Evolutionary conservation across 202 grass and related monocot species (phyloP), one percentile per base, ranked within the genome.

Genomic region (Bolboschoenoplectus hybrid): DNA sequence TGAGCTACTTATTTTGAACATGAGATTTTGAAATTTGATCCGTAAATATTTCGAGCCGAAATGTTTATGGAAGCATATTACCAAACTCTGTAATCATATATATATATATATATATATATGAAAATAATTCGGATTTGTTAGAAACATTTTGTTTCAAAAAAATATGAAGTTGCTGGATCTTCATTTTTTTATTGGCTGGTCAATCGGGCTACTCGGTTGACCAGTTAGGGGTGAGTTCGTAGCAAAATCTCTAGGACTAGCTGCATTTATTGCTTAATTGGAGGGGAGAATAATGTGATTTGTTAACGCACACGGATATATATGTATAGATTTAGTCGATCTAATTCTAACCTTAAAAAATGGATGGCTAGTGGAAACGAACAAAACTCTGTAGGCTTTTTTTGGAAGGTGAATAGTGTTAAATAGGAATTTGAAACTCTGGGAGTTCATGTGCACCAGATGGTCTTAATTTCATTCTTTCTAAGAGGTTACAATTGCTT

Each of bases 401-500:
- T 76, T 53, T 51, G 32, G 34, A 39, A 17, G 11, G 49, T 53
- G 34, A 26, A 26, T 11, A 38, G 51, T 9, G 14, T 79, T 19
- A 57, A 45, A 19, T 43, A 80, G 14, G 34, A 20, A 80, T 60
- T 40, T 41, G 3, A 80, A 80, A 80, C 75, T 80, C 13, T 53
- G 57, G 7, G 51, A 57, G 26, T 78, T 46, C 70, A 49, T 74
- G 74, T 78, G 74, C 47, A 39, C 50, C 50, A 77, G 50, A 55
- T 35, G 46, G 26, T 26, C 26, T 26, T 26, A 26, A 26, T 26
- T 26, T 26, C 26, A 26, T 26, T 26, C 26, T 26, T 26, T 26
- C 69, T 80, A 3, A 34, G 9, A 80, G 67, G 74, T 86, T 78
- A 41, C 44, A 44, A 76, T 80, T 52, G 55, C 74, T 86, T 78